Evolutionary conservation across 345 rosid genomes (phyloP).

Genomic region (Hibiscus mutabilis): DNA sequence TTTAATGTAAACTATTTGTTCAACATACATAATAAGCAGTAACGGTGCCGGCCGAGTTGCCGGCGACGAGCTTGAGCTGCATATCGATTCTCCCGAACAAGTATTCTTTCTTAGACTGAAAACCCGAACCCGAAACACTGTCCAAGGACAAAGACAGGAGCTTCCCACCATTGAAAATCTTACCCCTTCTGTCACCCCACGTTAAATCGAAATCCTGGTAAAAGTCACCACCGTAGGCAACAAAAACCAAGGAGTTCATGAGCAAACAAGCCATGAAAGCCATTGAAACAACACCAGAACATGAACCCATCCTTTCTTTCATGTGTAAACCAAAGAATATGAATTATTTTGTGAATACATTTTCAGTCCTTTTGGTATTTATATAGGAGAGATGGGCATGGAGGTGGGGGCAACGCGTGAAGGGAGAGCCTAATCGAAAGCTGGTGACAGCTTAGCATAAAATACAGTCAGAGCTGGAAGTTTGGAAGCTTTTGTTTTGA

Average conservation of each 20-base stretch:
- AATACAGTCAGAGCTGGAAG: constrained; percentile 22
- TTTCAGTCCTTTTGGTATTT: not conserved
- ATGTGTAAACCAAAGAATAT: not conserved
- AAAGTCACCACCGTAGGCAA: constrained; percentile 35
- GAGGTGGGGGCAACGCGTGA: constrained; percentile 24
- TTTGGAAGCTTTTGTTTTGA: constrained; percentile 24
- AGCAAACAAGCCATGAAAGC: constrained; percentile 18
- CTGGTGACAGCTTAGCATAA: constrained; percentile 25
- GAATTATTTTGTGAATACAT: too few species aligned
- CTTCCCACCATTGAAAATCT: constrained; percentile 44
- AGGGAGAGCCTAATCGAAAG: constrained; percentile 13
- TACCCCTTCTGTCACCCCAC: constrained; percentile 48
- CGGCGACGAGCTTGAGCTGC: constrained; percentile 64
- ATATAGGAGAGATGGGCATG: not conserved
- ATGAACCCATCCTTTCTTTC: constrained; percentile 12
- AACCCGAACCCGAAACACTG: constrained; percentile 59
- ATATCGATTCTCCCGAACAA: constrained; percentile 51
- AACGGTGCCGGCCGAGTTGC: constrained; percentile 67
- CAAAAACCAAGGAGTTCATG: constrained; percentile 16
- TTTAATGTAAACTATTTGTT: not conserved
- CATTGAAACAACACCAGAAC: not conserved
- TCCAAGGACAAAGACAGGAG: constrained; percentile 53
- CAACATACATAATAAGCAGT: constrained; percentile 19
- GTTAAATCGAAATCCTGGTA: constrained; percentile 47
- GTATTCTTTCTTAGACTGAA: constrained; percentile 49